Evolutionary conservation across 2,329 filamentous ascomycete genomes (phyloP).

Genomic region (Pezicula radicicola): DNA sequence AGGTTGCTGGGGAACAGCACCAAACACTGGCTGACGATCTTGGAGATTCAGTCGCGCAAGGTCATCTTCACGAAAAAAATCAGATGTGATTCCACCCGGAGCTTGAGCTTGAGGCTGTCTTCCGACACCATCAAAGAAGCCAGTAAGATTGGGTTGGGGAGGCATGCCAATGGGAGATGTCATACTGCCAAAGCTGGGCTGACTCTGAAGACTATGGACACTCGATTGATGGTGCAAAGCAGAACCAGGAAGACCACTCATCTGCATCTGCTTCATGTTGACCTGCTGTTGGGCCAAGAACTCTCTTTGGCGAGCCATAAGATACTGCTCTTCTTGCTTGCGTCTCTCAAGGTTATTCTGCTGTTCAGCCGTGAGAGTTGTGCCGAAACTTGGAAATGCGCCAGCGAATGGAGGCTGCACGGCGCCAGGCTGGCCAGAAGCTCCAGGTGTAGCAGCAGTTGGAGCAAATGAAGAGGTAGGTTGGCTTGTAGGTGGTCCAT

Average conservation of each 20-base stretch:
- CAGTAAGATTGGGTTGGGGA: conserved; percentile 47
- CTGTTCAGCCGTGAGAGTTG: conserved; percentile 93
- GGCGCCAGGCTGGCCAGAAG: conserved; percentile 51
- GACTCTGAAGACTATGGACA: conserved; percentile 92
- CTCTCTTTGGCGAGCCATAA: conserved; percentile 95
- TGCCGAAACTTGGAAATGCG: conserved; percentile 93
- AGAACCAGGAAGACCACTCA: conserved; percentile 41
- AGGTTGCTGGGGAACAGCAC: conserved; percentile 16
- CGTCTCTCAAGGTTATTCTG: conserved; percentile 95
- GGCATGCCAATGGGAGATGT: conserved; percentile 70
- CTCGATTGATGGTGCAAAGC: conserved; percentile 89
- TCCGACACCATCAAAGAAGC: conserved; percentile 62
- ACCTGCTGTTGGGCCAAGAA: conserved; percentile 86
- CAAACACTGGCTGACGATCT: conserved; percentile 21
- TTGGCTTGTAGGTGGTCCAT: conserved; percentile 66
- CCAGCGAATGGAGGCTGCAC: conserved; percentile 87
- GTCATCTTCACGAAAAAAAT: conserved; percentile 69
- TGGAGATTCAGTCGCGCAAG: conserved; percentile 64
- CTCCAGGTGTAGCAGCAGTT: conserved; percentile 31
- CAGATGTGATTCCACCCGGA: conserved; percentile 42
- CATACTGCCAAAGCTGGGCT: conserved; percentile 94
- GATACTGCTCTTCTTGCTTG: conserved; percentile 97
- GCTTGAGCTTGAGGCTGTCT: conserved; percentile 38
- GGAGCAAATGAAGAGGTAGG: conserved; percentile 29
- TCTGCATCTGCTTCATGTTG: conserved; percentile 68